phyloP scores from a whole-genome alignment of 352 stramenopile species.

The Thalassiosira hispida region DNA sequence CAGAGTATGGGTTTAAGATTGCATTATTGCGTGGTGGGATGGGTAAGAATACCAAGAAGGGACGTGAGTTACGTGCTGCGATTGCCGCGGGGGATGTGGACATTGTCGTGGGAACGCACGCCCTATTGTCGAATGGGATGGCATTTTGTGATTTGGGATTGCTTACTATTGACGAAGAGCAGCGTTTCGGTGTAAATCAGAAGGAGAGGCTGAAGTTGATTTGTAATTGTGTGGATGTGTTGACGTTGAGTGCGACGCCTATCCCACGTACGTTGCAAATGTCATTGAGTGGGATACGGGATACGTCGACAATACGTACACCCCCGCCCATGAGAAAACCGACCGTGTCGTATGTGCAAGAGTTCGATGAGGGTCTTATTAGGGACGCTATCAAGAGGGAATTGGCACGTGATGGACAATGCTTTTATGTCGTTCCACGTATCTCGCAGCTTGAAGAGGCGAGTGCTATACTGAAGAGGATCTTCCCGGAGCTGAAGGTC shows the following conservation, averaged over 20 bases:
- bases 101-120: constrained; percentile 87
- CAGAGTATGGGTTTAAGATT: constrained; percentile 61
- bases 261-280: constrained; percentile 89
- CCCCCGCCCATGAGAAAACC: constrained; percentile 84
- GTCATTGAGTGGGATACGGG: constrained; percentile 84
- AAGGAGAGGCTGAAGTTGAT: constrained; percentile 87
- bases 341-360: constrained; percentile 80
- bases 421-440: constrained; percentile 84
- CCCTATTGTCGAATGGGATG: constrained; percentile 81
- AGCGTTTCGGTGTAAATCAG: constrained; percentile 85
- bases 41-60: constrained; percentile 79
- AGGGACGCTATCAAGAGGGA: constrained; percentile 72
- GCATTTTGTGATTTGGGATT: constrained; percentile 86
- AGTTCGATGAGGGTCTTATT: constrained; percentile 64
- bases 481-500: constrained; percentile 74
- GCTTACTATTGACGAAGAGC: constrained; percentile 88
- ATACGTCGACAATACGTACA: constrained; percentile 85
- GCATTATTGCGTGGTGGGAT: constrained; percentile 70
- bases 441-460: constrained; percentile 78
- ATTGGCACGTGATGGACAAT: constrained; percentile 79
- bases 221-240: constrained; percentile 90
- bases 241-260: constrained; percentile 91
- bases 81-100: constrained; percentile 74
- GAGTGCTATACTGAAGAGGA: constrained; percentile 55
- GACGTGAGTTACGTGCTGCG: constrained; percentile 59